Percentiles rank a stretch among this genome's conserved stretches.
Evolutionary conservation across 1,284 basidiomycete species (phyloP).

Genomic region (Ceratobasidium sp.): DNA sequence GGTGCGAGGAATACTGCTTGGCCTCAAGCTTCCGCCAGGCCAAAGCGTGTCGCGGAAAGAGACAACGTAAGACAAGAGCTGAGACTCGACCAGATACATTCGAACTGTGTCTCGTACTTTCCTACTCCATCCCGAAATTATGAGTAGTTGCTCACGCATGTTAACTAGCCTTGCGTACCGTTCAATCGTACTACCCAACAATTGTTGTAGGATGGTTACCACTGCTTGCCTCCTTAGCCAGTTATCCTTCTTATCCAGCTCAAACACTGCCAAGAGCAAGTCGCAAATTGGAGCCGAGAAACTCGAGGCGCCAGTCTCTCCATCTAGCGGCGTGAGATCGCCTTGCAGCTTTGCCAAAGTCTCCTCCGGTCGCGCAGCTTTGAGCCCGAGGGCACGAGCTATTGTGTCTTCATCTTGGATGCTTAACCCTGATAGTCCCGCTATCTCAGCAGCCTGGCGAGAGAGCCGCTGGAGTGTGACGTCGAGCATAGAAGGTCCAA

Average conservation of each 20-base stretch:
- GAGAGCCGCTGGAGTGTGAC: conserved; percentile 91
- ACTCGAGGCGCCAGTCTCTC: conserved; percentile 84
- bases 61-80: conserved; percentile 75
- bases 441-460: conserved; percentile 89
- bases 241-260: conserved; percentile 94
- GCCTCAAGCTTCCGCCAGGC: conserved; percentile 82
- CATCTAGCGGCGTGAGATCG: conserved; percentile 83
- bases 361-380: conserved; percentile 75
- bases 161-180: conserved; percentile 65
- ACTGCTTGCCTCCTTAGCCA: conserved; percentile 98
- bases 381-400: conserved; percentile 77
- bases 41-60: conserved; percentile 82
- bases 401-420: conserved; percentile 87
- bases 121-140: conserved; percentile 61
- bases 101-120: conserved; percentile 87
- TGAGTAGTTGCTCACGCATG: background rate
- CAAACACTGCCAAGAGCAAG: conserved; percentile 91
- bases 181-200: conserved; percentile 95
- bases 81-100: conserved; percentile 72
- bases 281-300: conserved; percentile 97
- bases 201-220: conserved; percentile 94
- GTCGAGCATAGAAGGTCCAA: conserved; percentile 93
- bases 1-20: conserved; percentile 74
- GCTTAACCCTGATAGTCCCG: conserved; percentile 81
- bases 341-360: conserved; percentile 73